phyloP scores from a whole-genome alignment of 192 early-diverging fungal genomes.

The Cladochytrium replicatum region DNA sequence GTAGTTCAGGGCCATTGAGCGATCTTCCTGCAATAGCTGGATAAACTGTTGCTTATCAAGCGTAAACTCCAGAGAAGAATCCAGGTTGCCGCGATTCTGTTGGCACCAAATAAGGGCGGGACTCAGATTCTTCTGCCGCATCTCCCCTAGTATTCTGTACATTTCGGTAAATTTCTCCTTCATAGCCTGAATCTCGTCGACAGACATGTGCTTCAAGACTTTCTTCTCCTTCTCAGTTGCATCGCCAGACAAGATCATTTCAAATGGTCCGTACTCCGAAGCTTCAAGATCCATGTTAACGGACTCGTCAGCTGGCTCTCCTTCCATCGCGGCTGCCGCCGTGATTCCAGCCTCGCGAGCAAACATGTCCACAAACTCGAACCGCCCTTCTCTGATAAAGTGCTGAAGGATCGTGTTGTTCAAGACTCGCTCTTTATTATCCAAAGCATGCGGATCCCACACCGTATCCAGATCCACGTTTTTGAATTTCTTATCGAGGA shows the following conservation, averaged over 20 bases:
- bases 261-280: background rate
- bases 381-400: slow-evolving; percentile 79
- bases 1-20: slow-evolving; percentile 60
- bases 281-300: background rate
- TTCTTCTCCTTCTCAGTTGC: background rate
- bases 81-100: slow-evolving; percentile 43
- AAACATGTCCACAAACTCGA: slow-evolving; percentile 65
- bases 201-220: slow-evolving; percentile 27
- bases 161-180: slow-evolving; percentile 69
- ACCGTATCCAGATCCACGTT: slow-evolving; percentile 25
- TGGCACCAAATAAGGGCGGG: slow-evolving; percentile 71
- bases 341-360: slow-evolving; percentile 25
- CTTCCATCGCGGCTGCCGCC: too few species aligned
- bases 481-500: slow-evolving; percentile 31
- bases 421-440: slow-evolving; percentile 54
- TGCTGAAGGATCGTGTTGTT: slow-evolving; percentile 57
- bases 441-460: slow-evolving; percentile 66
- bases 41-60: slow-evolving; percentile 72
- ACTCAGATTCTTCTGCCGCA: slow-evolving; percentile 48
- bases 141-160: slow-evolving; percentile 59
- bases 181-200: slow-evolving; percentile 33
- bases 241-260: slow-evolving; percentile 2
- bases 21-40: slow-evolving; percentile 45
- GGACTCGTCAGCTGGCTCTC: slow-evolving; percentile 24
- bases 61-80: slow-evolving; percentile 75